Evolutionary conservation across 805 yeast genomes (phyloP).

Genomic region (Kockiozyma suomiensis): DNA sequence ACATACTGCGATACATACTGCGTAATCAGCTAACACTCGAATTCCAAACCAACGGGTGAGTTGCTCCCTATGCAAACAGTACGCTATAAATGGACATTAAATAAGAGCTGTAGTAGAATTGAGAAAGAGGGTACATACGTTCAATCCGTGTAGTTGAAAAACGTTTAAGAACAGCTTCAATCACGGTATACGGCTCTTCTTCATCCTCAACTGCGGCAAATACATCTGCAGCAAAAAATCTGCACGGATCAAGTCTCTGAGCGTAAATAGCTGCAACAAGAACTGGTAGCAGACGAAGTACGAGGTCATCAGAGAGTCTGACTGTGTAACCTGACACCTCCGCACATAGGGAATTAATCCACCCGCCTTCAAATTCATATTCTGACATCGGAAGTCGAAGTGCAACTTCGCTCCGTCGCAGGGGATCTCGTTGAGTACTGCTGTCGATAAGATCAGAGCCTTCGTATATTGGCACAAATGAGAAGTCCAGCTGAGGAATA

Average conservation of each 20-base stretch:
- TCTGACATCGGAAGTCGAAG: conserved; percentile 53
- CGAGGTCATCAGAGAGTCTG: conserved; percentile 39
- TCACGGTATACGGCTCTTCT: conserved; percentile 48
- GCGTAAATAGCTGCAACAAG: conserved; percentile 38
- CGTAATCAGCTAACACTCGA: conserved; percentile 49
- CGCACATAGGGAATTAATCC: conserved; percentile 61
- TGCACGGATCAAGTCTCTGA: conserved; percentile 29
- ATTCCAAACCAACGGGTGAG: conserved; percentile 69
- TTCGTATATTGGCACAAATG: conserved; percentile 27
- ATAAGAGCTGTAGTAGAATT: neutral
- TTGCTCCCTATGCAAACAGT: conserved; percentile 47
- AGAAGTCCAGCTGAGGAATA: conserved; percentile 19
- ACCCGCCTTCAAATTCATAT: conserved; percentile 53
- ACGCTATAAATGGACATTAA: conserved; percentile 33
- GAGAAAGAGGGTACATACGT: conserved; percentile 16
- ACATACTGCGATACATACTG: conserved; percentile 38
- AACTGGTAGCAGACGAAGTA: conserved; percentile 36
- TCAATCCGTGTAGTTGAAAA: conserved; percentile 44
- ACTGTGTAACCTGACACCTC: conserved; percentile 49
- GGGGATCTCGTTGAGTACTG: conserved; percentile 12
- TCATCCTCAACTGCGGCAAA: conserved; percentile 37
- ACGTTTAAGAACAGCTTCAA: conserved; percentile 53
- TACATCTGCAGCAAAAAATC: conserved; percentile 31
- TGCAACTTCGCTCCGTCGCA: conserved; percentile 2
- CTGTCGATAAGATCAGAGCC: conserved; percentile 13